Evolutionary conservation across 1,284 basidiomycete species (phyloP), one percentile per base, ranked within the genome.

Genomic region (Malassezia obtusa): DNA sequence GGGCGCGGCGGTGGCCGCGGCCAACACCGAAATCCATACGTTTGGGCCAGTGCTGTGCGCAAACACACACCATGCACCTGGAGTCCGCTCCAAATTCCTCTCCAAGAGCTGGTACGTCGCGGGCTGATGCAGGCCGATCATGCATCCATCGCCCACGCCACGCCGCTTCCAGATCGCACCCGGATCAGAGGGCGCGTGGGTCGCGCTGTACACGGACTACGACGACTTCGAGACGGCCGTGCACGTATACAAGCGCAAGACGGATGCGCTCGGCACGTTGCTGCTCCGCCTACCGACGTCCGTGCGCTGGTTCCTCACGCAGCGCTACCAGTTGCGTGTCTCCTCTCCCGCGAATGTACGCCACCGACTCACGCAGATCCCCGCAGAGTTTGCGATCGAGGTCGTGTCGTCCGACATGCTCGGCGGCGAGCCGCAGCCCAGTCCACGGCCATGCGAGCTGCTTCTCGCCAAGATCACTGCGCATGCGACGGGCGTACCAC

Each of bases 271-370:
- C 12, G 43, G 40, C 14, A 3, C 17, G 4, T 7, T n/a, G 19
- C 35, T 45, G 17, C 21, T 32, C 1, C 24, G 7, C 6, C 10
- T 52, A 11, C 50, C 50, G 5, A 21, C 3, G 8, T 25, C 26
- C 10, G 22, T 22, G 26, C 37, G 35, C 12, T 55, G 52, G 52
- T 11, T 22, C 3, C 40, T 45, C 6, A 55, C 52, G 17, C 40
- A 55, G 26, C 31, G 48, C 12, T 56, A 56, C 40, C 48, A 50
- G 14, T 36, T 56, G 31, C 35, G 53, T 12, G 4, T 56, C 3
- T 56, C 53, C 10, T 40, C 43, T 35, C 53, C 53, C 3, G 53
- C 53, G 0, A 45, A 45, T 33, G 52, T 56, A 46, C 31, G 32
- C 6, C 19, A 12, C 19, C 19, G 33, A 21, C 4, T 43, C n/a